Evolutionary conservation across 495 filamentous ascomycete species (phyloP).

Genomic region (Penicillium longicatenatum): DNA sequence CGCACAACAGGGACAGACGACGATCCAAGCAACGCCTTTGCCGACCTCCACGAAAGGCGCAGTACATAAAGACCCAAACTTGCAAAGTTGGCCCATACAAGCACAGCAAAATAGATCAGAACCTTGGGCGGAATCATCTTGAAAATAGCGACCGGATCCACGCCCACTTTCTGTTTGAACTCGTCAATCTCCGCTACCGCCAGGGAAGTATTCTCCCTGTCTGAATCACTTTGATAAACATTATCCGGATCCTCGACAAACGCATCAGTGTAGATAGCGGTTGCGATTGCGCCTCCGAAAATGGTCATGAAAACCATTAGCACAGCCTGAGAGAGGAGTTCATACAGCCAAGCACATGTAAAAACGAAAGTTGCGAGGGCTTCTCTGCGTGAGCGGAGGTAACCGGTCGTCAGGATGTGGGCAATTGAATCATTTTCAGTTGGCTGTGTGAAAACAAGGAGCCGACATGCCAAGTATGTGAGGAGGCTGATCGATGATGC

Average conservation of each 20-base stretch:
- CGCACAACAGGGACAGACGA: background rate
- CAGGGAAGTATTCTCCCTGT: slow-evolving; percentile 1
- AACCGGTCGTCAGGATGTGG: slow-evolving; percentile 10
- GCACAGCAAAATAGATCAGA: slow-evolving; percentile 12
- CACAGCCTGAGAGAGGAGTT: slow-evolving; percentile 14
- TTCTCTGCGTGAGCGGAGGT: slow-evolving; percentile 10
- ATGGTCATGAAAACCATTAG: slow-evolving; percentile 17
- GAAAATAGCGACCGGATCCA: slow-evolving; percentile 13
- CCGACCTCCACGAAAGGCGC: slow-evolving; percentile 17
- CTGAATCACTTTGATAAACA: background rate
- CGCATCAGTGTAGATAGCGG: slow-evolving; percentile 15
- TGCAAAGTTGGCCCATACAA: slow-evolving; percentile 19
- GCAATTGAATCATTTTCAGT: slow-evolving; percentile 8
- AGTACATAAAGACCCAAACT: slow-evolving; percentile 20
- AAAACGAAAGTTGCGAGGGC: slow-evolving; percentile 15
- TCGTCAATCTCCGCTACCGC: slow-evolving; percentile 9
- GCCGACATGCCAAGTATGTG: slow-evolving; percentile 21
- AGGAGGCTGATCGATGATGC: slow-evolving; percentile 25
- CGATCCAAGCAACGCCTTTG: slow-evolving; percentile 1
- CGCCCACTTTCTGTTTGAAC: slow-evolving; percentile 13
- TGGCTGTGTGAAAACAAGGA: slow-evolving; percentile 8
- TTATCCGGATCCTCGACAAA: background rate
- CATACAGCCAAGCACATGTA: slow-evolving; percentile 21
- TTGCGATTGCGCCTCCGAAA: slow-evolving; percentile 16
- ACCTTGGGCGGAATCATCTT: slow-evolving; percentile 15